Base-by-base conservation (phyloP, 2,329 filamentous ascomycete species). In the Claviceps africana region DNA sequence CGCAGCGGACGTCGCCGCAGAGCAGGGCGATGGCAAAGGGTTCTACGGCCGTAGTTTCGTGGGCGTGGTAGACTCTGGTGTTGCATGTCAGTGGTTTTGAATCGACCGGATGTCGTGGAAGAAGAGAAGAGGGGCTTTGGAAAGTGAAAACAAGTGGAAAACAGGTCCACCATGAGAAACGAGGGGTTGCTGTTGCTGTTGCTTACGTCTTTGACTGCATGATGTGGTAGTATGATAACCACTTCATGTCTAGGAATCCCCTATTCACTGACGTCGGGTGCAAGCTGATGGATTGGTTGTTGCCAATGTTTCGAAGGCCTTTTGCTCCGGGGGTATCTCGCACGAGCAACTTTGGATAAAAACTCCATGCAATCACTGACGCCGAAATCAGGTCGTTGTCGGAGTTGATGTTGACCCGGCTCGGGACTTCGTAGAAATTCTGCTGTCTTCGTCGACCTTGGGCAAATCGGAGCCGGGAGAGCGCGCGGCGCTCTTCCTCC, bases 161-260 rank as follows among this genome's bases (percentile, higher is more conserved):
- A n/a, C 3, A 44, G 17, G 13, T 3, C 25, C 25, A 25, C 15
- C 25, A 2, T 25, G 37, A 25, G 25, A 35, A 45, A 17, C 8
- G 21, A 22, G 11, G 10, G 21, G 19, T 21, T 6, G 6, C 13
- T 25, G 3, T 3, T 25, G 25, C 10, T 19, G 11, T 5, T 11
- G 28, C 42, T 44, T 78, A 77, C 83, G 87, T 70, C 73, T 84
- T 89, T 2, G 86, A 85, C 66, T 96, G 90, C 88, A 97, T 95
- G 57, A 97, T 95, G 65, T 95, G 86, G 70, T 97, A 97, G 66
- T 95, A 98, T 0, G 87, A 93, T 45, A 98, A 72, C 82, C 88
- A 97, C 62, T 82, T 84, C 40, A 89, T 71, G 42, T 82, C 79
- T 47, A 74, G 71, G 54, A 73, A 73, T 8, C 75, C 78, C 63